phyloP scores from a whole-genome alignment of 495 filamentous ascomycete species.

The Trichoderma orchidacearum region DNA sequence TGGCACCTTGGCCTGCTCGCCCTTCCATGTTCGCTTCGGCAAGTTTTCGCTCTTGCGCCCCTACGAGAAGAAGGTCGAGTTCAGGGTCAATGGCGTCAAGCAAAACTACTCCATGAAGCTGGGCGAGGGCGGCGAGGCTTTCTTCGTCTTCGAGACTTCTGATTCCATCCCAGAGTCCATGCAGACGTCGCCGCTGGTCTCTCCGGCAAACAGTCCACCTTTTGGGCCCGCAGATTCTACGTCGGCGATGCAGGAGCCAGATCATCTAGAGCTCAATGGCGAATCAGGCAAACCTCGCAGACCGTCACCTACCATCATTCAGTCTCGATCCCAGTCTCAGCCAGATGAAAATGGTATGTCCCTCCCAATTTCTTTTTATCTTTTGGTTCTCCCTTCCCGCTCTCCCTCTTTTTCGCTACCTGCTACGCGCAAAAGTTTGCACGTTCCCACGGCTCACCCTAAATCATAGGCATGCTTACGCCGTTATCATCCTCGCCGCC shows the following conservation, averaged over 20 bases:
- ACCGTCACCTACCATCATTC: conserved; percentile 22
- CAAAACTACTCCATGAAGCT: conserved; percentile 97
- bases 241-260: conserved; percentile 59
- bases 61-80: conserved; percentile 98
- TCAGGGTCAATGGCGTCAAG: conserved; percentile 82
- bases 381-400: not conserved
- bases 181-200: conserved; percentile 88
- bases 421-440: not conserved
- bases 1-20: conserved; percentile 76
- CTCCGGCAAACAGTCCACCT: conserved; percentile 69
- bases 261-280: conserved; percentile 59
- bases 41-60: conserved; percentile 94
- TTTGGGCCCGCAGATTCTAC: conserved; percentile 42
- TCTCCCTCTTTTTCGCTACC: too few species aligned
- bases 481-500: conserved; percentile 53
- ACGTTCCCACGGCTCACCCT: conserved; percentile 3
- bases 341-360: conserved; percentile 15
- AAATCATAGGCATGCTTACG: conserved; percentile 38
- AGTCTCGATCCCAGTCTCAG: conserved; percentile 1
- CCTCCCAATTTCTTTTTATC: too few species aligned
- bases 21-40: conserved; percentile 97
- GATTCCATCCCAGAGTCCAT: conserved; percentile 76
- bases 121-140: conserved; percentile 92
- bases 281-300: conserved; percentile 18
- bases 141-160: conserved; percentile 94